Evolutionary conservation across 495 filamentous ascomycete genomes (phyloP).

Genomic region (Xylaria flabelliformis): DNA sequence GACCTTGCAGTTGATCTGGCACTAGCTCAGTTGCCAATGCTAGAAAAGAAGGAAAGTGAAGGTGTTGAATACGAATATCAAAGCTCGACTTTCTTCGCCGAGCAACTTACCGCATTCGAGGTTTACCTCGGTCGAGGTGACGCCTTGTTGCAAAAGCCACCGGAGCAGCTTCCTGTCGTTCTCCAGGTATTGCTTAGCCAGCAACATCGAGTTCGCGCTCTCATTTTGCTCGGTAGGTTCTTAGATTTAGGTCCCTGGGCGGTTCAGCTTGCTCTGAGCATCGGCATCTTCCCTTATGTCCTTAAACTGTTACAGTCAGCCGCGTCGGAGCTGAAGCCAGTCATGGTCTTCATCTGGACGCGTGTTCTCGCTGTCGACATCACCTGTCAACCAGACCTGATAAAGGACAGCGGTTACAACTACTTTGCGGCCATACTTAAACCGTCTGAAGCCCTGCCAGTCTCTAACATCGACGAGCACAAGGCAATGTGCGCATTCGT

Average conservation of each 20-base stretch:
- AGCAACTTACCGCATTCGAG: conserved; percentile 97
- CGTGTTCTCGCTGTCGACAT: conserved; percentile 94
- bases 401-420: conserved; percentile 95
- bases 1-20: conserved; percentile 97
- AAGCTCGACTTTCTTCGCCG: conserved; percentile 94
- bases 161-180: conserved; percentile 94
- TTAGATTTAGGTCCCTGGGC: conserved; percentile 97
- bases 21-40: conserved; percentile 84
- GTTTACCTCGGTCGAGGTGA: conserved; percentile 89
- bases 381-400: conserved; percentile 86
- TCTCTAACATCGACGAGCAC: conserved; percentile 86
- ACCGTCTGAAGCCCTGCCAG: conserved; percentile 79
- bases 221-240: conserved; percentile 93
- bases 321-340: conserved; percentile 91
- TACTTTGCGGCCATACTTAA: conserved; percentile 94
- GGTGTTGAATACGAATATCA: conserved; percentile 87
- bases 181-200: conserved; percentile 95
- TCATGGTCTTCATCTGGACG: conserved; percentile 99
- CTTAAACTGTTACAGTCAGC: conserved; percentile 95
- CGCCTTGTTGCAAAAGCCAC: conserved; percentile 80
- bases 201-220: conserved; percentile 87
- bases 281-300: conserved; percentile 98
- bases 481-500: conserved; percentile 99
- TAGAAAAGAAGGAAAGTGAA: conserved; percentile 73
- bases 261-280: conserved; percentile 92